These are phyloP conservation scores for Hydrangea macrophylla DNA, from an alignment of 148 eudicot genomes.

Conservation along the genomic window DNA sequence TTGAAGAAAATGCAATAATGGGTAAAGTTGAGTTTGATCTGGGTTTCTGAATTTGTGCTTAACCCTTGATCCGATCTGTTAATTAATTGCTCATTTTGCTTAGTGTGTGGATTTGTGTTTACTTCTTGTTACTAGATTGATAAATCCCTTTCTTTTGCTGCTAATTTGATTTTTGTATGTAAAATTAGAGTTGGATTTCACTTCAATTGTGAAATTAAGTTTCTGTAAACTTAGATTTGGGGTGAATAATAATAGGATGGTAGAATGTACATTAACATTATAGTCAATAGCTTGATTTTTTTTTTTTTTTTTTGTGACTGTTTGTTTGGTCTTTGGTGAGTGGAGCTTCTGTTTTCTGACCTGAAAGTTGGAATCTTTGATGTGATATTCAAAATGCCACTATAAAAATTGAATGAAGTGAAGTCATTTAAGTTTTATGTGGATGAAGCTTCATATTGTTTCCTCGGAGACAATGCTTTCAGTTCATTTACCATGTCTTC, in stretches of 20 bases:
- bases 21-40: slow-evolving; percentile 5
- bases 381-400: neutral
- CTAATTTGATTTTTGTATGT: neutral
- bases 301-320: too few relatives aligned
- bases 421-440: neutral
- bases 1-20: too few relatives aligned
- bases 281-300: neutral
- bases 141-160: too few relatives aligned
- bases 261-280: neutral
- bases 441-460: neutral
- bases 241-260: neutral
- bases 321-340: neutral
- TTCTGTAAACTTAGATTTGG: neutral
- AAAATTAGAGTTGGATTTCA: neutral
- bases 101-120: too few relatives aligned
- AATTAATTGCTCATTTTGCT: neutral
- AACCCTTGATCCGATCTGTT: slow-evolving; percentile 9
- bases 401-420: neutral
- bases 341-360: too few relatives aligned
- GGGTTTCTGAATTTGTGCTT: slow-evolving; percentile 2
- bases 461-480: neutral
- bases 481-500: neutral
- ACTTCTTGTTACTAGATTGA: neutral
- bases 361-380: neutral
- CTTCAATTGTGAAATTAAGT: neutral